phyloP scores from a whole-genome alignment of 1,139 yeast species.

The Yamadazyma triangularis region DNA sequence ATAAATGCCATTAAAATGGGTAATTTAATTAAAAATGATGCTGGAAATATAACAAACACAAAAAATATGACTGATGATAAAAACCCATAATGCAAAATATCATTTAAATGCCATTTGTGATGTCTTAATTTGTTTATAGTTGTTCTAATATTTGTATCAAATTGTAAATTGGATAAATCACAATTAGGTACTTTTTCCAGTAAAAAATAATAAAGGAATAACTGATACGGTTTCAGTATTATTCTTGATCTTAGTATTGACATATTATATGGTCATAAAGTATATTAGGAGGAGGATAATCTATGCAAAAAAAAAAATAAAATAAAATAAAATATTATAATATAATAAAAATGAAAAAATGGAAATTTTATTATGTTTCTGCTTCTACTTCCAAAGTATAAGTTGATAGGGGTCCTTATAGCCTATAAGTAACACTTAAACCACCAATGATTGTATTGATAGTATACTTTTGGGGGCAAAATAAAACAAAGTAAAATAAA shows the following conservation, averaged over 20 bases:
- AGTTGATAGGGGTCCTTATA: no score
- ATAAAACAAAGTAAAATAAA: no score
- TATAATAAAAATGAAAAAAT: no score
- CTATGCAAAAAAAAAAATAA: no score
- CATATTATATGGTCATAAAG: no score
- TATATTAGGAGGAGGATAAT: no score
- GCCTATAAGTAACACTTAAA: no score
- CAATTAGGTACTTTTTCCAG: conserved; percentile 58
- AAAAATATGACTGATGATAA: conserved; percentile 45
- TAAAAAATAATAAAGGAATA: conserved; percentile 49
- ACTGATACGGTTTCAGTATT: conserved; percentile 38
- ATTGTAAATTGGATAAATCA: conserved; percentile 51
- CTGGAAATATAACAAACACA: conserved; percentile 51
- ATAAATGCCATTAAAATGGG: conserved; percentile 33
- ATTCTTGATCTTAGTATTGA: conserved; percentile 30
- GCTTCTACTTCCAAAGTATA: no score
- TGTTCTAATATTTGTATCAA: conserved; percentile 52
- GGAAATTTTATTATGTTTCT: no score
- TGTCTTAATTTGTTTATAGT: conserved; percentile 45
- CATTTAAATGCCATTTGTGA: conserved; percentile 46
- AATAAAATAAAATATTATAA: no score
- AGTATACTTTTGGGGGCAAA: no score
- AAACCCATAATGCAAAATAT: conserved; percentile 50
- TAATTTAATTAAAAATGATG: conserved; percentile 44
- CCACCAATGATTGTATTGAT: no score